Evolutionary conservation across 176 grass and related monocot genomes (phyloP).

Genomic region (Typha latifolia): DNA sequence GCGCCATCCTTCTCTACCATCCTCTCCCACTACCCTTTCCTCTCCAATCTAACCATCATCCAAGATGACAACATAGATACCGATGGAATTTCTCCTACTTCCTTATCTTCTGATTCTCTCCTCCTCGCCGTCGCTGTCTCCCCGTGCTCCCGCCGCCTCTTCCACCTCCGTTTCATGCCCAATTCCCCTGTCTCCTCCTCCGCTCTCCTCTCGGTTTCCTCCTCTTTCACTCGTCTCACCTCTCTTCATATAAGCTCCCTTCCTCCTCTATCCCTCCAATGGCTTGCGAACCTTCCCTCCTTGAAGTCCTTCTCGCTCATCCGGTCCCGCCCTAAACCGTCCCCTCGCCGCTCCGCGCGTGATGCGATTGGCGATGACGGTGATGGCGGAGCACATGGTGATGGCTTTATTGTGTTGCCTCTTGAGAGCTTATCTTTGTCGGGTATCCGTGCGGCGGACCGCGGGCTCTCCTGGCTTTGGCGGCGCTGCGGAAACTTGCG

Average conservation of each 20-base stretch:
- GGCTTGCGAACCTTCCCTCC: constrained; percentile 41
- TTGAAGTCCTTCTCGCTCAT: constrained; percentile 72
- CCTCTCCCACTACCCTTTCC: constrained; percentile 54
- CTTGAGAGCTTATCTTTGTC: constrained; percentile 65
- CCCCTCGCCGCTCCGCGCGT: background rate
- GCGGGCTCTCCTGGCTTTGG: constrained; percentile 71
- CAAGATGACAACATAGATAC: background rate
- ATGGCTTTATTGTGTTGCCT: constrained; percentile 17
- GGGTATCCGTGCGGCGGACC: constrained; percentile 51
- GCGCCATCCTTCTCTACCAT: constrained; percentile 33
- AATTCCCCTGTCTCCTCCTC: constrained; percentile 41
- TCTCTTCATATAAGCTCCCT: constrained; percentile 56
- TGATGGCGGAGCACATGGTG: constrained; percentile 1
- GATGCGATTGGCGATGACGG: constrained; percentile 1
- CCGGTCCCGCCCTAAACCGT: constrained; percentile 28
- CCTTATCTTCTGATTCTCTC: constrained; percentile 23
- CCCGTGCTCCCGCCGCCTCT: constrained; percentile 30
- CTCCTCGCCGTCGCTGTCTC: constrained; percentile 39
- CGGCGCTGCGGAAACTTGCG: constrained; percentile 37
- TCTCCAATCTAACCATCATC: constrained; percentile 47
- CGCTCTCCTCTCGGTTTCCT: constrained; percentile 25
- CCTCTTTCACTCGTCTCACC: constrained; percentile 37
- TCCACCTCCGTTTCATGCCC: constrained; percentile 43
- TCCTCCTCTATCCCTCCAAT: constrained; percentile 42
- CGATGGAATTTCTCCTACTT: background rate